phyloP scores from a whole-genome alignment of 768 basidiomycete species.

The Cyathus striatus region DNA sequence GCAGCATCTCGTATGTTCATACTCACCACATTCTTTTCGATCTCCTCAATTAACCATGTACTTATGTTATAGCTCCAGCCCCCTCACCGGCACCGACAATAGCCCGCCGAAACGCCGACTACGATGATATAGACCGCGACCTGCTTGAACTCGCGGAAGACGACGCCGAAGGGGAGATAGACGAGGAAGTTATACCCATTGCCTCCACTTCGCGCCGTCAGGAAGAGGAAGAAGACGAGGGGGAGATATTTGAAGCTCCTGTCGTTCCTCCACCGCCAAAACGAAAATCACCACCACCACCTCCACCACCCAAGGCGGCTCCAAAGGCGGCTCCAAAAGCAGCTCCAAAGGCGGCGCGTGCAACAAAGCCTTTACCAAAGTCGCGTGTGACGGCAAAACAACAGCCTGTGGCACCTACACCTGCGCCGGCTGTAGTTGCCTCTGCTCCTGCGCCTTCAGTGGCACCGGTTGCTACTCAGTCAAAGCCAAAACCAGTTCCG shows the following conservation, averaged over 20 bases:
- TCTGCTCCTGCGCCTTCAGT: constrained; percentile 7
- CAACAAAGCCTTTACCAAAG: constrained; percentile 9
- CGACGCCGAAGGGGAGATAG: constrained; percentile 28
- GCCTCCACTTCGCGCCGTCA: constrained; percentile 14
- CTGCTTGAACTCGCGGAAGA: constrained; percentile 18
- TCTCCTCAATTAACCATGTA: constrained; percentile 4
- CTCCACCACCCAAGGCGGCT: constrained; percentile 10
- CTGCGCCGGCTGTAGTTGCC: constrained; percentile 8
- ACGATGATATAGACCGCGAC: constrained; percentile 20
- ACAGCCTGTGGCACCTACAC: too few species aligned
- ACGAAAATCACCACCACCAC: constrained; percentile 18
- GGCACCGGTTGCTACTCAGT: constrained; percentile 8
- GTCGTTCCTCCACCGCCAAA: constrained; percentile 25
- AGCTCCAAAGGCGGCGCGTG: constrained; percentile 19
- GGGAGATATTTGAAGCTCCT: constrained; percentile 21
- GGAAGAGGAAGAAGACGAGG: constrained; percentile 23
- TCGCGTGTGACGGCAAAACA: too few species aligned
- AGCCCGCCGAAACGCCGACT: constrained; percentile 7
- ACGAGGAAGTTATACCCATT: constrained; percentile 40
- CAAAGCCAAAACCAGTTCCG: too few species aligned
- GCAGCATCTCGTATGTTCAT: constrained; percentile 29
- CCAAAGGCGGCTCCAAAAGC: constrained; percentile 22
- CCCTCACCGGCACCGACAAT: constrained; percentile 14
- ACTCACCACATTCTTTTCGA: constrained; percentile 2
- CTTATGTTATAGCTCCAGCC: constrained; percentile 8